Evolutionary conservation across 345 rosid genomes (phyloP), one percentile per base, ranked within the genome.

Genomic region (Acer negundo): DNA sequence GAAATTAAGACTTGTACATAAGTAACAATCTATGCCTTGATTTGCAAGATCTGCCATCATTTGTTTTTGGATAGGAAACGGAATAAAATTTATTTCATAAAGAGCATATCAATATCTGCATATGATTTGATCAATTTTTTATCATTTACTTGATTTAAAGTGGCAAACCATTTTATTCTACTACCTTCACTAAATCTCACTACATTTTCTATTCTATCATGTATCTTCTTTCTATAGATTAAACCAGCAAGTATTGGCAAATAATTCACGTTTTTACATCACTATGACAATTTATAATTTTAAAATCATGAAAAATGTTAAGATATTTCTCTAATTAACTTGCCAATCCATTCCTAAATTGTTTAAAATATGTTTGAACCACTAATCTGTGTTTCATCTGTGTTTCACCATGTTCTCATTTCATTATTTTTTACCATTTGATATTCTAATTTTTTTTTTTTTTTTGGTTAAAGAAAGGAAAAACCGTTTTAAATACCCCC

Each of bases 61-160:
- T 42, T 42, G 9, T 42, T 56, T 20, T 8, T 56, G 7, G 62
- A 56, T 13, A 3, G 20, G 62, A 56, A 13, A 56, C 62, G 1
- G 5, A 59, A 59, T 59, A 19, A 59, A 59, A 22, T 20, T 59
- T 9, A 59, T 22, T 56, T n/a, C 63, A 16, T 53, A 20, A 59
- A 20, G 63, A 19, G 63, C 26, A 59, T 1, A 59, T 7, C 7
- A 6, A 59, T 16, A 53, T 53, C n/a, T 2, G n/a, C n/a, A 19
- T 24, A 59, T 59, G 63, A 59, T 59, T 59, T n/a, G 68, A 19
- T 17, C 72, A 24, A 28, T 66, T 24, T 68, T 69, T 44, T n/a
- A 69, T 38, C 47, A 4, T 69, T 69, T 38, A 69, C 72, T 70
- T 49, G 24, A 47, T 70, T 51, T 63, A 15, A 11, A 64, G 44